A percentile compares a stretch with the other conserved stretches of the same genome.
Evolutionary conservation across 176 grass and related monocot genomes (phyloP).

Genomic region (Carex scoparia): DNA sequence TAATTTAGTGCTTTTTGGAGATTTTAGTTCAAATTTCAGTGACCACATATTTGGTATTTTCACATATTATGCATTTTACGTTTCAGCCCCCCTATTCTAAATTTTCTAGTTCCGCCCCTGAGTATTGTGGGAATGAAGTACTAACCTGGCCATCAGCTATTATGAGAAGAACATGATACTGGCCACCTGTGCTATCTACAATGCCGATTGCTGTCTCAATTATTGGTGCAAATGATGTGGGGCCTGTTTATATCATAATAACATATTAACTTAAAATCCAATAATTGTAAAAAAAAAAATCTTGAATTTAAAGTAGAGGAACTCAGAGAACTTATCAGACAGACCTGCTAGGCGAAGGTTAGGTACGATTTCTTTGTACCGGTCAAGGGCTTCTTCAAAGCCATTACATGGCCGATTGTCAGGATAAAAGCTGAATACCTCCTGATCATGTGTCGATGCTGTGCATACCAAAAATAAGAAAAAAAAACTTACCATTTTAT

Average conservation of each 20-base stretch:
- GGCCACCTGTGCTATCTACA: conserved; percentile 79
- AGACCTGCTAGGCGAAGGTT: conserved; percentile 85
- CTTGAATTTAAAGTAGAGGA: conserved; percentile 18
- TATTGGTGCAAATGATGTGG: conserved; percentile 87
- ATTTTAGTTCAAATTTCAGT: too few relatives aligned
- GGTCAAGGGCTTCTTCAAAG: conserved; percentile 78
- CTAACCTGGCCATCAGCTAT: conserved; percentile 93
- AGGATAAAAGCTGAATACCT: conserved; percentile 94
- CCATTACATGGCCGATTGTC: conserved; percentile 68
- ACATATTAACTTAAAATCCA: conserved; percentile 9
- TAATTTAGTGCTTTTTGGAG: too few relatives aligned
- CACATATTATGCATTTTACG: too few relatives aligned
- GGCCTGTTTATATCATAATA: conserved; percentile 59
- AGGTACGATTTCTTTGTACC: conserved; percentile 87
- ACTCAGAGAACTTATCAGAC: background rate
- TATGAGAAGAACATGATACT: conserved; percentile 98
- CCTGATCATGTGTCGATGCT: conserved; percentile 94
- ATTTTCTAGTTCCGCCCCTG: too few relatives aligned
- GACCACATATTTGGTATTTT: too few relatives aligned
- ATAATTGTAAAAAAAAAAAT: background rate
- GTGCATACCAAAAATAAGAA: conserved; percentile 26
- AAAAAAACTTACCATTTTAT: conserved; percentile 11
- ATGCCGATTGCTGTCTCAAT: conserved; percentile 85
- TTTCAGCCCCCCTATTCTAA: too few relatives aligned
- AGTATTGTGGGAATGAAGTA: background rate